Conservation (phyloP, 352 stramenopile species). For the Globisporangium polare region DNA sequence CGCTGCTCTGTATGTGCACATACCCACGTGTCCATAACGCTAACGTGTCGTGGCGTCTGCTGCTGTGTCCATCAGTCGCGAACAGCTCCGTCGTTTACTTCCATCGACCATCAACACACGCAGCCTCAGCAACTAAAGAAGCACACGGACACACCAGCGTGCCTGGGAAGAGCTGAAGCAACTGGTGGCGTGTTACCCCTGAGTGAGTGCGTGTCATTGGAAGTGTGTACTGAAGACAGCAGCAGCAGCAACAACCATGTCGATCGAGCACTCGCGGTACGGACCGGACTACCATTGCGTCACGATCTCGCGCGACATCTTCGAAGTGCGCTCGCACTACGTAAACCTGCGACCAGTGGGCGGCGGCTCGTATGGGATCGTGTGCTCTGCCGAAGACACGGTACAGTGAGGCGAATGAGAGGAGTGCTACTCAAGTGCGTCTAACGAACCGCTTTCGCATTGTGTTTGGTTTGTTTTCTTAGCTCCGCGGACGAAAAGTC, state of each 20-base stretch:
- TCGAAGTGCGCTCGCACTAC: constrained; percentile 82
- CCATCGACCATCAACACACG: background rate
- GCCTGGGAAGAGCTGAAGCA: background rate
- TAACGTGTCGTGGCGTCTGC: background rate
- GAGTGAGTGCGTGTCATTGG: background rate
- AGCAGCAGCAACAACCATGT: constrained; percentile 26
- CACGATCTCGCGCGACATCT: constrained; percentile 75
- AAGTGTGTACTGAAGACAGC: background rate
- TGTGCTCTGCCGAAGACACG: constrained; percentile 90
- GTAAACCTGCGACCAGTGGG: constrained; percentile 74
- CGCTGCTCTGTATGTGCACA: background rate
- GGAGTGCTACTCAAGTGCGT: background rate
- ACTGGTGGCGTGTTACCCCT: background rate
- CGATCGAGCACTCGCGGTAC: constrained; percentile 67
- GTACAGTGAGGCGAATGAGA: constrained; percentile 22
- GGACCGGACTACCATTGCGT: constrained; percentile 80
- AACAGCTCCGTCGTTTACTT: background rate
- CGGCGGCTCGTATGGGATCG: constrained; percentile 90
- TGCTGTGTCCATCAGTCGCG: background rate
- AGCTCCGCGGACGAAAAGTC: constrained; percentile 82
- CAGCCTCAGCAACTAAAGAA: background rate
- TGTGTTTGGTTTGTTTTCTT: background rate
- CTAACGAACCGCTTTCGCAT: background rate
- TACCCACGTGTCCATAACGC: background rate
- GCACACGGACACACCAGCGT: background rate